Evolutionary conservation across 2,329 filamentous ascomycete species (phyloP).

Genomic region (Sordariomycetes sp.): DNA sequence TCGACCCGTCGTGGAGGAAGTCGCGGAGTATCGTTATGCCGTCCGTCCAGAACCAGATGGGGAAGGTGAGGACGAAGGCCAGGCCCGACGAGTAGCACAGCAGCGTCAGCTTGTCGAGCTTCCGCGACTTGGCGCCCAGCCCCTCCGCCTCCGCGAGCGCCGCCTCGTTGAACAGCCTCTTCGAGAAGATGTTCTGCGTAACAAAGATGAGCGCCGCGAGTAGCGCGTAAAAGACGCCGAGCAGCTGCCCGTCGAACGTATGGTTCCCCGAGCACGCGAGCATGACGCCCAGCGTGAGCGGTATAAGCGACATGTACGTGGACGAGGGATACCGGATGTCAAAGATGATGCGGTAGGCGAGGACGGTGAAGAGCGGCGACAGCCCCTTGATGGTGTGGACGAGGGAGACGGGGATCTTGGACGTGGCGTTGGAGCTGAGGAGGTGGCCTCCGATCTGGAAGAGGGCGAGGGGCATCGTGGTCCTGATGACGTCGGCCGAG

Average conservation of each 20-base stretch:
- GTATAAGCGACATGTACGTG: conserved; percentile 82
- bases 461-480: conserved; percentile 78
- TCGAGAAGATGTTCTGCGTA: conserved; percentile 96
- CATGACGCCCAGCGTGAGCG: conserved; percentile 87
- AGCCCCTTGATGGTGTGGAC: conserved; percentile 98
- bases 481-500: conserved; percentile 66
- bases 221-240: conserved; percentile 83
- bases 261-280: conserved; percentile 82
- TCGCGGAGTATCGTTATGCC: conserved; percentile 66
- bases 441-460: conserved; percentile 94
- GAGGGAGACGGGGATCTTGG: conserved; percentile 88
- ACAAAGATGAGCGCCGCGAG: conserved; percentile 90
- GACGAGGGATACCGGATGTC: conserved; percentile 75
- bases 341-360: conserved; percentile 84
- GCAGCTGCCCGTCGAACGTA: conserved; percentile 67
- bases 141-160: conserved; percentile 71
- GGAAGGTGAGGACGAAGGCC: conserved; percentile 75
- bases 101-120: conserved; percentile 92
- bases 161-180: conserved; percentile 92
- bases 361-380: conserved; percentile 86
- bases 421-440: conserved; percentile 83
- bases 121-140: conserved; percentile 46
- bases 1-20: conserved; percentile 66
- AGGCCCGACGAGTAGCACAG: conserved; percentile 94
- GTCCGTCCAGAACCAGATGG: conserved; percentile 89